phyloP scores from a whole-genome alignment of 768 basidiomycete species.

The Lactarius deliciosus region DNA sequence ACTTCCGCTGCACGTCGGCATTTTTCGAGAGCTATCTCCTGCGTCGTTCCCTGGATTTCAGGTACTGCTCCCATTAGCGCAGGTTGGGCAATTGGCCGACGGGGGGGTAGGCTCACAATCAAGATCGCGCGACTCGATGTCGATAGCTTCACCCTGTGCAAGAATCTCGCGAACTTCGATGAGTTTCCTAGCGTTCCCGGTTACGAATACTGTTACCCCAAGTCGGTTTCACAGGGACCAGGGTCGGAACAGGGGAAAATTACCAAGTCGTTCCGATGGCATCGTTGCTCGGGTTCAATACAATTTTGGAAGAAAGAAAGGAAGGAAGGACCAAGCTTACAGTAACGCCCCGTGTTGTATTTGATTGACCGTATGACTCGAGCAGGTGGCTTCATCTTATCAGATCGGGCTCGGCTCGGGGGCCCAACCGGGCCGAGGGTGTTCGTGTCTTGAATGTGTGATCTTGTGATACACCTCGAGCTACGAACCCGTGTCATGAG shows the following conservation, averaged over 20 bases:
- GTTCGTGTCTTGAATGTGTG: not conserved
- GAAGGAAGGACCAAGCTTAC: not conserved
- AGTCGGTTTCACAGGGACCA: not conserved
- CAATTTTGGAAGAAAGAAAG: not conserved
- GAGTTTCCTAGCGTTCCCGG: slow-evolving; percentile 92
- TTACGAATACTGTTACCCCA: slow-evolving; percentile 73
- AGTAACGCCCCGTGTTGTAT: not conserved
- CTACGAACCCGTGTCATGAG: not conserved
- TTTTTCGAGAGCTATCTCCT: slow-evolving; percentile 87
- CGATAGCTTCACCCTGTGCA: slow-evolving; percentile 62
- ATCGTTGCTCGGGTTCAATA: not conserved
- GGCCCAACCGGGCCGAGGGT: not conserved
- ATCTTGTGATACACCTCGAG: not conserved
- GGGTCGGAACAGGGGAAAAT: not conserved
- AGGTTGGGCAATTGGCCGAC: not conserved
- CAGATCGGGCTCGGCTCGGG: not conserved
- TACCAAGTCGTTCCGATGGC: slow-evolving; percentile 17
- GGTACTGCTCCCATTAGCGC: slow-evolving; percentile 57
- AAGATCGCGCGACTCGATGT: slow-evolving; percentile 73
- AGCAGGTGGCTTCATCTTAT: not conserved
- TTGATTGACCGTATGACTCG: not conserved
- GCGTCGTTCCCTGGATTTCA: slow-evolving; percentile 91
- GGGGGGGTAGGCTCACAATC: slow-evolving; percentile 60
- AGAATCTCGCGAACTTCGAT: slow-evolving; percentile 86
- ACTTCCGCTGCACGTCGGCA: slow-evolving; percentile 82